These are phyloP conservation scores for Heterobasidion parviporum DNA, from an alignment of 1,284 basidiomycete species.

Conservation along the genomic window DNA sequence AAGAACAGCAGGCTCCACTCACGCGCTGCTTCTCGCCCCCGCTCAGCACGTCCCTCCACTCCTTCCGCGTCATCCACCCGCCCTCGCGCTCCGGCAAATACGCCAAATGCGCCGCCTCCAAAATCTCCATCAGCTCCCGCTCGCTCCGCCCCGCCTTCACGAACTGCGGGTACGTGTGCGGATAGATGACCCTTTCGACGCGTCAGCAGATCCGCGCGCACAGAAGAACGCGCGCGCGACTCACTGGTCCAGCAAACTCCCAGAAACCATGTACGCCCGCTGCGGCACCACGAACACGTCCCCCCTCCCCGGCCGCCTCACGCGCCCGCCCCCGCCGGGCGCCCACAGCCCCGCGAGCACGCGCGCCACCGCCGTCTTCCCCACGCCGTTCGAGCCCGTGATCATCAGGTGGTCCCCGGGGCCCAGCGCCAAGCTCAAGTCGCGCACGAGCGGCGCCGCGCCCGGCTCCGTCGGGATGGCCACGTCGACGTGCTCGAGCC, in stretches of 20 bases:
- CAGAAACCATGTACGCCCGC: constrained; percentile 84
- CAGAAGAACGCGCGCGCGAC: constrained; percentile 15
- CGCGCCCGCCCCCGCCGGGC: constrained; percentile 34
- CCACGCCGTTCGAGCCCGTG: constrained; percentile 88
- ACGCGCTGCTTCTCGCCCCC: constrained; percentile 95
- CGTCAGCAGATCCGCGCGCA: background rate
- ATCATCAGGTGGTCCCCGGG: constrained; percentile 90
- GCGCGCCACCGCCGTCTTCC: constrained; percentile 89
- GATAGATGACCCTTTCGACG: constrained; percentile 62
- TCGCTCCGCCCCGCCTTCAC: constrained; percentile 54
- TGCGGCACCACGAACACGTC: constrained; percentile 89
- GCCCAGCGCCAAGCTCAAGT: constrained; percentile 64
- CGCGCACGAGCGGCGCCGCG: constrained; percentile 50
- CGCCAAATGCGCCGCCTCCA: constrained; percentile 76
- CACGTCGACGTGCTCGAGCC: constrained; percentile 69
- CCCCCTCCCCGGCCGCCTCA: constrained; percentile 36
- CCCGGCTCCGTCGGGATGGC: constrained; percentile 34
- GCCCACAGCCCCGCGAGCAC: constrained; percentile 89
- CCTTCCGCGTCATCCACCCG: constrained; percentile 84
- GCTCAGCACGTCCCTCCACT: constrained; percentile 92
- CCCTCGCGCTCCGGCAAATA: constrained; percentile 88
- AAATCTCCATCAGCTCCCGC: constrained; percentile 63
- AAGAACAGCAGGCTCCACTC: constrained; percentile 14
- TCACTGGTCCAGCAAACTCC: constrained; percentile 81
- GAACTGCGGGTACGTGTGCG: constrained; percentile 78